Evolutionary conservation across 139 green algal species (phyloP), one percentile per base, ranked within the genome.

Genomic region (Chlamydomonas incerta): DNA sequence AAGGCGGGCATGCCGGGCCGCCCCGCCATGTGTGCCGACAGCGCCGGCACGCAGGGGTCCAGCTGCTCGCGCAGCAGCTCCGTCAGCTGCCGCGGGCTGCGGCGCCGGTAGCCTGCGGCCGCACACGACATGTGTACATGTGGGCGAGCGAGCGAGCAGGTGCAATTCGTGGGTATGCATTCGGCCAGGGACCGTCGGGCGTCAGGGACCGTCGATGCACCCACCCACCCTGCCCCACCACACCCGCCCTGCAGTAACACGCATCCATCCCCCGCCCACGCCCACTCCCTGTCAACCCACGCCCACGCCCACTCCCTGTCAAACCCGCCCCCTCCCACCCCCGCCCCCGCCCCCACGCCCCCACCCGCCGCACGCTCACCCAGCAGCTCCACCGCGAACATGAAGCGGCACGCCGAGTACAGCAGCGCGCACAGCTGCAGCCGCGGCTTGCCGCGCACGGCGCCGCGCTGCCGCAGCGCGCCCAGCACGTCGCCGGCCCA

Each of bases 341-440:
- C n/a, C n/a, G n/a, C n/a, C n/a, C n/a, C n/a, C n/a, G n/a, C n/a
- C n/a, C n/a, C 62, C 5, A 29, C 11, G 17, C 24, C 11, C 17
- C 21, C 6, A 33, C 62, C 28, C 62, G 13, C 18, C 1, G 1
- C 15, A 1, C 20, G 9, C 47, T 46, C 33, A 74, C 77, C 65
- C 8, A 74, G 65, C 46, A 74, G 60, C 21, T 74, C 46, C 2
- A 74, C n/a, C 0, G 63, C 65, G 29, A 72, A 47, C 26, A 74
- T 84, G 31, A 66, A 3, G 63, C 63, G 67, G 77, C 77, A 28
- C 9, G 77, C 77, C 34, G 18, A 23, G 77, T 63, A 84, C n/a
- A 74, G 41, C 63, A 84, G 26, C 21, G 46, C 77, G 29, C 77
- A 84, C 46, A 84, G 62, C 29, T 75, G 77, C 77, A 84, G 65